Percentiles rank a stretch among this genome's conserved stretches.
Conservation (phyloP, 2,329 filamentous ascomycete species). For the Tolypocladium ophioglossoides region DNA sequence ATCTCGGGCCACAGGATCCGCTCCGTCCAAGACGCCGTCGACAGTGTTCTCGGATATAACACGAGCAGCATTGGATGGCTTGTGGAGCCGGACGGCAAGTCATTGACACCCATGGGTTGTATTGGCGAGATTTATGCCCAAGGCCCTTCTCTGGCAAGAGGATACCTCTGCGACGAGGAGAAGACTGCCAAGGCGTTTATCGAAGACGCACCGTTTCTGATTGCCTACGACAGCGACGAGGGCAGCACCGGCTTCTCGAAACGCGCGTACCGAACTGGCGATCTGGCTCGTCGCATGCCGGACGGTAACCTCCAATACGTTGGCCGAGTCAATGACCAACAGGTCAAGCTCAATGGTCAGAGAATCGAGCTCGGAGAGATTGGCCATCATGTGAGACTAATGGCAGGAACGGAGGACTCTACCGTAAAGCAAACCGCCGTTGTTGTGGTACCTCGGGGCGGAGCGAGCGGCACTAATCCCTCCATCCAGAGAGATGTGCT, state of each 20-base stretch:
- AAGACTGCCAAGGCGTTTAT: conserved; percentile 17
- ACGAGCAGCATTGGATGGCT: conserved; percentile 6
- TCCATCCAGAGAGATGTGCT: background rate
- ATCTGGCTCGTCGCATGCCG: conserved; percentile 2
- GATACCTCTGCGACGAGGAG: conserved; percentile 32
- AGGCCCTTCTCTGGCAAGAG: conserved; percentile 29
- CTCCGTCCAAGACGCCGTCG: background rate
- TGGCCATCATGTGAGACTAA: conserved; percentile 3
- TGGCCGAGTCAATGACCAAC: background rate
- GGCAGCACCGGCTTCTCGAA: conserved; percentile 6
- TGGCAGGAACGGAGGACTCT: background rate
- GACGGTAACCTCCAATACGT: background rate
- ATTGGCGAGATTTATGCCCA: conserved; percentile 12
- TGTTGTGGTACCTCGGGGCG: background rate
- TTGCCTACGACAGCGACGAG: conserved; percentile 12
- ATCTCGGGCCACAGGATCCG: background rate
- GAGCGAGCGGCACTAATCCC: background rate
- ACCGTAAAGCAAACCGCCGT: background rate
- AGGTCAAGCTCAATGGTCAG: conserved; percentile 8
- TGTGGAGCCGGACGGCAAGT: conserved; percentile 1
- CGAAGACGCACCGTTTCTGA: background rate
- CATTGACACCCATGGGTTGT: conserved; percentile 7
- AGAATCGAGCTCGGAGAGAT: conserved; percentile 12
- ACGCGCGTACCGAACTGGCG: conserved; percentile 8
- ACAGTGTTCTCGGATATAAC: conserved; percentile 4